Evolutionary conservation across 495 filamentous ascomycete genomes (phyloP).

Genomic region (Aspergillus haitiensis): DNA sequence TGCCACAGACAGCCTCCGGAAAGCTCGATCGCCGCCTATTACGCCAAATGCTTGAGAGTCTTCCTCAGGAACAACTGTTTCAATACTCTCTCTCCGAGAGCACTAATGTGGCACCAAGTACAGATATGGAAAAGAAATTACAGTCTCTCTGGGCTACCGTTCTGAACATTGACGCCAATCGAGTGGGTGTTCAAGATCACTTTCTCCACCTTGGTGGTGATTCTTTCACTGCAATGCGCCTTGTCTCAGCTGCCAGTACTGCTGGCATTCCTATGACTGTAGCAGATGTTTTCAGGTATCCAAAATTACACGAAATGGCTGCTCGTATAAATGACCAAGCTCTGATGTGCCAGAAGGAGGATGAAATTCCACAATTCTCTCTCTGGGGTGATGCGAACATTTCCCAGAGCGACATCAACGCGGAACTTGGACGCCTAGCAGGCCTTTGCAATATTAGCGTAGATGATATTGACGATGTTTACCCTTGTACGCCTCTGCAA

Average conservation of each 20-base stretch:
- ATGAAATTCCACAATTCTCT: background rate
- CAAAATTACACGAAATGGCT: conserved; percentile 4
- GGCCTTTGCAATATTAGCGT: background rate
- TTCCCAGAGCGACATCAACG: background rate
- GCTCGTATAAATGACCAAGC: background rate
- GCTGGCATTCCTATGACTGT: conserved; percentile 20
- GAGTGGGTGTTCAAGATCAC: conserved; percentile 21
- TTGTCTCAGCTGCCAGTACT: conserved; percentile 22
- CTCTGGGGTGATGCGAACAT: background rate
- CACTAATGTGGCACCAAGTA: conserved; percentile 1
- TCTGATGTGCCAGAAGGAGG: background rate
- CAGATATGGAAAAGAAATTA: conserved; percentile 1
- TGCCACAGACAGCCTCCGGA: conserved; percentile 2
- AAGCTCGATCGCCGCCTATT: conserved; percentile 5
- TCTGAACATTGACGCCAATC: conserved; percentile 2
- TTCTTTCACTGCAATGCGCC: conserved; percentile 36
- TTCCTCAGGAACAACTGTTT: background rate
- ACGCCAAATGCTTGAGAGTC: background rate
- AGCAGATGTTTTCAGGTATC: conserved; percentile 20
- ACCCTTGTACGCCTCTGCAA: conserved; percentile 12
- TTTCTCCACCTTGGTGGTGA: conserved; percentile 38
- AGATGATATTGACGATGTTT: conserved; percentile 11
- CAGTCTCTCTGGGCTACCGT: conserved; percentile 23
- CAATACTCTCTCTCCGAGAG: conserved; percentile 1
- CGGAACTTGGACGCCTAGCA: background rate